Base-by-base conservation (phyloP, 1,139 yeast genomes). In the Ashbya aceris region DNA sequence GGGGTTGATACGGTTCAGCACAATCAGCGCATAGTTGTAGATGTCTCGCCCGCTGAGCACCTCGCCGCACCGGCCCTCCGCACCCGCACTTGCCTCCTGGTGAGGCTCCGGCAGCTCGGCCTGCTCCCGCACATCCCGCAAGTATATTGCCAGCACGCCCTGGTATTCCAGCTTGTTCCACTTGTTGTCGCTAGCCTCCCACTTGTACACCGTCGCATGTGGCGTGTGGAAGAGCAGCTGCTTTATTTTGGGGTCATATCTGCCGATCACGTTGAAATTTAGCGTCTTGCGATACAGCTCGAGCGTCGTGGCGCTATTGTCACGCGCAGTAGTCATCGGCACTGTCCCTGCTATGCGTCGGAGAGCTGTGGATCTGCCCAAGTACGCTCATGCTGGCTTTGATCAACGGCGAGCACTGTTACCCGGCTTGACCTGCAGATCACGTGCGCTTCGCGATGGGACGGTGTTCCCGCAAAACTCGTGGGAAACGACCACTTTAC, bases 91-190 rank as follows among this genome's bases (percentile, higher is more conserved):
- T 11, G 26, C 10, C 32, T 38, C 40, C 29, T 34, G 37, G 13
- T 34, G 37, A 45, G 45, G 49, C 8, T 47, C 49, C 7, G 60
- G 56, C 27, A 54, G 41, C 10, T 46, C 27, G n/a, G 48, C 45
- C 2, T 48, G 50, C n/a, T 56, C 50, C 1, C 55, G 36, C 1
- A 62, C 47, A 28, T 76, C 76, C 45, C 95, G 68, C 14, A 84
- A 74, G 60, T 89, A 89, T 26, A 89, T 70, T 3, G 91, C 85
- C 42, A 87, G 58, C 0, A 91, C 79, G 4, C 97, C 96, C 56
- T 81, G 89, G 54, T 69, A 81, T 43, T 84, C 87, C 23, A 79
- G 65, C 55, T 85, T 85, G 40, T 74, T 74, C 96, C 97, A 89
- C 55, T 83, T 87, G 47, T 78, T 81, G 13, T 66, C 64, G 8